Evolutionary conservation across 345 rosid genomes (phyloP), one percentile per base, ranked within the genome.

Genomic region (Passiflora organensis): DNA sequence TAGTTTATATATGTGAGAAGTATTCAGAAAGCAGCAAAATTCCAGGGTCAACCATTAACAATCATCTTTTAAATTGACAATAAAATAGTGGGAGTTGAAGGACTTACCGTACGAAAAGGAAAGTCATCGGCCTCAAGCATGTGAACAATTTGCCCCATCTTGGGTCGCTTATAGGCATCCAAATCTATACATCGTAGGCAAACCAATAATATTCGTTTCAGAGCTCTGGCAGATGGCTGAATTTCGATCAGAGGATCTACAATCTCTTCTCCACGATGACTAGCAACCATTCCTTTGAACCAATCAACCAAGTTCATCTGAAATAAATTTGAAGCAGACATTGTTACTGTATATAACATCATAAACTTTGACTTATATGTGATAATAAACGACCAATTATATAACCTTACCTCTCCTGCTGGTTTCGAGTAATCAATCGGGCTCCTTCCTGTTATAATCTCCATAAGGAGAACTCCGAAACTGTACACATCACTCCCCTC

Each of bases 41-140:
- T 53, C 3, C 15, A 54, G 17, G 55, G 37, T 13, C 16, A 23
- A 18, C 22, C 9, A 22, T 50, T 36, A 19, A 58, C 5, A 48
- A 51, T 43, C 25, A 38, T 44, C 14, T 23, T 5, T 13, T 37
- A 34, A 50, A n/a, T 4, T 43, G 13, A 49, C 1, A 11, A 28
- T 4, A 20, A 48, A 36, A 38, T 9, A 37, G 24, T 5, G 15
- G 18, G 46, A 6, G 5, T 24, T 28, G 57, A 49, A 43, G 43
- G n/a, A 65, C 95, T 69, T 78, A 91, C 98, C 13, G 83, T 18
- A 56, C 96, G 95, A 58, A 82, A 91, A 55, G 88, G 87, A 65
- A 84, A 86, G 51, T 93, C 96, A 13, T 89, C 96, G 9, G 85
- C 87, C 63, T 88, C 98, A n/a, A 93, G 96, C 99, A 93, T 82